These are phyloP conservation scores for Pestalotiopsis sp. DNA, from an alignment of 2,329 filamentous ascomycete species.

Conservation along the genomic window DNA sequence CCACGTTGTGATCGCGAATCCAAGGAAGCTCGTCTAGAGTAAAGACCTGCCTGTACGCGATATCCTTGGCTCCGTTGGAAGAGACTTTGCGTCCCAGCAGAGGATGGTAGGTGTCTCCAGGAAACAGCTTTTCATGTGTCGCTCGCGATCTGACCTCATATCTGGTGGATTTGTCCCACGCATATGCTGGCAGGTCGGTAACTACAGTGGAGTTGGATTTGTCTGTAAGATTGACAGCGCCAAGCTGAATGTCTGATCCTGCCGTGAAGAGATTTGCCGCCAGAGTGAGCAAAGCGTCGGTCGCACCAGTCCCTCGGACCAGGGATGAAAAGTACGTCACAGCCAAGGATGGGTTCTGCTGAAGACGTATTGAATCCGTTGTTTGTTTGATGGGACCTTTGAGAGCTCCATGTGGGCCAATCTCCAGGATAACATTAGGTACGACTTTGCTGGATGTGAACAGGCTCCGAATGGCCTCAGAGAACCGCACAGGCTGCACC, in stretches of 20 bases:
- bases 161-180: background rate
- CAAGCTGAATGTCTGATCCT: too few relatives aligned
- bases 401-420: conserved; percentile 27
- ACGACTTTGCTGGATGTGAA: background rate
- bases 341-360: too few relatives aligned
- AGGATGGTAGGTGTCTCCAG: too few relatives aligned
- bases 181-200: background rate
- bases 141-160: background rate
- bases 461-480: background rate
- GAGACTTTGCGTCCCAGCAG: too few relatives aligned
- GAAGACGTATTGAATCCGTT: too few relatives aligned
- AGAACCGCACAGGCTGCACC: background rate
- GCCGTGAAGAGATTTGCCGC: background rate
- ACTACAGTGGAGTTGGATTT: background rate
- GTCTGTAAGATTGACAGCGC: background rate
- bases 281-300: background rate
- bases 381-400: conserved; percentile 17
- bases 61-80: too few relatives aligned
- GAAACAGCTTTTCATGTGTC: background rate
- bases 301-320: too few relatives aligned
- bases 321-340: background rate
- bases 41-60: background rate
- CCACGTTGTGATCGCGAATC: background rate
- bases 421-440: conserved; percentile 21
- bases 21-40: background rate